These are phyloP conservation scores for Platanthera zijinensis DNA, from an alignment of 106 monocot genomes.

Conservation along the genomic window DNA sequence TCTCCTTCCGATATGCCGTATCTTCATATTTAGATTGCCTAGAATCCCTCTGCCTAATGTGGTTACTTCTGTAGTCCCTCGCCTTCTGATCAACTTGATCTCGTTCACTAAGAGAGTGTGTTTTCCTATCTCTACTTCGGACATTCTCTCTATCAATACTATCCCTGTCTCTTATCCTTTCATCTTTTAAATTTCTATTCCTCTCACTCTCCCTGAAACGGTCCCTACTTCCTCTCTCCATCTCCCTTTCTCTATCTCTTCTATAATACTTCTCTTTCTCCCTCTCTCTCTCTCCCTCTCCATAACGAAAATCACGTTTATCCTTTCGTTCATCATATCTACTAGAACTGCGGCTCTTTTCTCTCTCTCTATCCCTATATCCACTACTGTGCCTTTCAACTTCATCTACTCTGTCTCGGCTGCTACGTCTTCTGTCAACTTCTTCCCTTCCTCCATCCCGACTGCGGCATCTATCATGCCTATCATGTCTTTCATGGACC, in stretches of 20 bases:
- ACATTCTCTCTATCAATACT: slow-evolving; percentile 23
- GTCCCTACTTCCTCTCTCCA: slow-evolving; percentile 10
- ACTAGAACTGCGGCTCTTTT: slow-evolving; percentile 35
- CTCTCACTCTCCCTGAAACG: slow-evolving; percentile 19
- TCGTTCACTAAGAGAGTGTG: slow-evolving; percentile 15
- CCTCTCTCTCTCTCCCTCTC: slow-evolving; percentile 30
- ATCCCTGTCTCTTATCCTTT: slow-evolving; percentile 29
- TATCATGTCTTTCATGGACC: slow-evolving; percentile 2
- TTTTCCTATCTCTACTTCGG: slow-evolving; percentile 18
- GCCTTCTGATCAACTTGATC: slow-evolving; percentile 15
- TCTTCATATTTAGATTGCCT: slow-evolving; percentile 41
- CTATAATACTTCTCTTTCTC: slow-evolving; percentile 9
- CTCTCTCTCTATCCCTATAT: slow-evolving; percentile 24
- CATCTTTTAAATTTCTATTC: slow-evolving; percentile 11
- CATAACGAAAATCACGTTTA: slow-evolving; percentile 3
- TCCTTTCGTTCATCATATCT: slow-evolving; percentile 28
- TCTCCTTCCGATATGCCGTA: slow-evolving; percentile 21
- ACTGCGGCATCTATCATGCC: slow-evolving; percentile 7
- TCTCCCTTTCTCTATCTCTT: slow-evolving; percentile 28
- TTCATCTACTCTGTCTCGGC: neutral
- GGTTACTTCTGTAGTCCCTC: slow-evolving; percentile 23
- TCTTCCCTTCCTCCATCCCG: slow-evolving; percentile 14
- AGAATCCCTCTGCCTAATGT: slow-evolving; percentile 31
- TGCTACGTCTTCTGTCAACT: slow-evolving; percentile 1
- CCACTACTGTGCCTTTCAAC: slow-evolving; percentile 5